Evolutionary conservation across 2,329 filamentous ascomycete genomes (phyloP).

Genomic region (Colletotrichum sp.): DNA sequence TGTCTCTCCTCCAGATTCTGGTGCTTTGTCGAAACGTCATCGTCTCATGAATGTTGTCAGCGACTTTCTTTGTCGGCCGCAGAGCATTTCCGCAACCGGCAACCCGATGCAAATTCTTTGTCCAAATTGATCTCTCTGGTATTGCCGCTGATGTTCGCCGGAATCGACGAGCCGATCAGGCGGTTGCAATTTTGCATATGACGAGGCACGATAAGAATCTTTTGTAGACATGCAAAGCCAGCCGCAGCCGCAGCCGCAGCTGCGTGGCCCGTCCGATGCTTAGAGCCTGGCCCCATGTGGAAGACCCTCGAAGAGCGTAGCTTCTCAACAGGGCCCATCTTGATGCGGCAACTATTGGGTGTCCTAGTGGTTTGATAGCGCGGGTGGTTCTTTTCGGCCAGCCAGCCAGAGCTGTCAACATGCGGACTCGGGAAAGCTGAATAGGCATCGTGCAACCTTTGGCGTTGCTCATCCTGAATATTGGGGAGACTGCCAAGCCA

Average conservation of each 20-base stretch:
- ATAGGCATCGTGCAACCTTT: background rate
- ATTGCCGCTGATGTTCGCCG: background rate
- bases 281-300: background rate
- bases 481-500: background rate
- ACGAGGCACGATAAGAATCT: background rate
- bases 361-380: background rate
- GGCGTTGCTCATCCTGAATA: background rate
- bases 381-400: background rate
- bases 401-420: background rate
- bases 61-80: background rate
- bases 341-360: background rate
- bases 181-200: background rate
- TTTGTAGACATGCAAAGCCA: background rate
- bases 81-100: background rate
- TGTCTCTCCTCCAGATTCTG: background rate
- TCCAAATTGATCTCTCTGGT: background rate
- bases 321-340: background rate
- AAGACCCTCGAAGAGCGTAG: background rate
- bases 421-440: background rate
- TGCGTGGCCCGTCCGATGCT: background rate
- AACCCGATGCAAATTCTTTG: background rate
- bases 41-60: background rate
- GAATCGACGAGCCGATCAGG: background rate
- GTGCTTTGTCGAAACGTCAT: background rate
- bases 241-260: background rate